Evolutionary conservation across 371 early-diverging fungal genomes (phyloP).

Genomic region (Chytridium lagenaria): DNA sequence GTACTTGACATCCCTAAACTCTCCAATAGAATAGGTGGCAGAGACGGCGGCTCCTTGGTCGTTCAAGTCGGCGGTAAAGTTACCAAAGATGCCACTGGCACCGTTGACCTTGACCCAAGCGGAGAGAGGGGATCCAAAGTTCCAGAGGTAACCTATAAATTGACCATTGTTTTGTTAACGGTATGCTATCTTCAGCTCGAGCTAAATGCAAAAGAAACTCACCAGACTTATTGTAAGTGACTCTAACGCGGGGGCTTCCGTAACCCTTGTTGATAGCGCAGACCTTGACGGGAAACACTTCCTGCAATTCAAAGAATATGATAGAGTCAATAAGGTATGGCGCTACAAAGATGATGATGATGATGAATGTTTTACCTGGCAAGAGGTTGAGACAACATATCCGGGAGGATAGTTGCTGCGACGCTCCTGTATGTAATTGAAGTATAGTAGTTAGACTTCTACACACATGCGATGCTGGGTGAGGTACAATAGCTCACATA

Average conservation of each 20-base stretch:
- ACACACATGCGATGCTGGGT: no score
- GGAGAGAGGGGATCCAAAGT: constrained; percentile 13
- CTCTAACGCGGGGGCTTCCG: constrained; percentile 7
- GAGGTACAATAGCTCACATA: no score
- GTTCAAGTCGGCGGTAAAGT: background rate
- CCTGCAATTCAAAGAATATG: constrained; percentile 3
- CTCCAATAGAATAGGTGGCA: constrained; percentile 16
- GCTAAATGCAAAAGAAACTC: no score
- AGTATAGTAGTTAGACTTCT: no score
- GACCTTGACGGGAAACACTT: background rate
- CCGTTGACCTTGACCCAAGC: constrained; percentile 20
- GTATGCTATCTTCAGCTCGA: no score
- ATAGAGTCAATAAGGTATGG: background rate
- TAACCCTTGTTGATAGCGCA: constrained; percentile 16
- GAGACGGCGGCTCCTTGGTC: background rate
- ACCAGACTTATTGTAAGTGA: background rate
- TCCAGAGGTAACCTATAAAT: constrained; percentile 9
- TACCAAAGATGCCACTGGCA: background rate
- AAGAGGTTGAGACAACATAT: constrained; percentile 9
- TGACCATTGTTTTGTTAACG: no score
- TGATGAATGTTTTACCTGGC: no score
- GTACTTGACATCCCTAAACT: constrained; percentile 5
- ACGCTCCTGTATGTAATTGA: background rate
- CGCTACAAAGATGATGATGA: no score
- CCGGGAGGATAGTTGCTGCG: constrained; percentile 21